These are phyloP conservation scores for Mentha longifolia DNA, from an alignment of 257 asterid genomes.

Conservation along the genomic window DNA sequence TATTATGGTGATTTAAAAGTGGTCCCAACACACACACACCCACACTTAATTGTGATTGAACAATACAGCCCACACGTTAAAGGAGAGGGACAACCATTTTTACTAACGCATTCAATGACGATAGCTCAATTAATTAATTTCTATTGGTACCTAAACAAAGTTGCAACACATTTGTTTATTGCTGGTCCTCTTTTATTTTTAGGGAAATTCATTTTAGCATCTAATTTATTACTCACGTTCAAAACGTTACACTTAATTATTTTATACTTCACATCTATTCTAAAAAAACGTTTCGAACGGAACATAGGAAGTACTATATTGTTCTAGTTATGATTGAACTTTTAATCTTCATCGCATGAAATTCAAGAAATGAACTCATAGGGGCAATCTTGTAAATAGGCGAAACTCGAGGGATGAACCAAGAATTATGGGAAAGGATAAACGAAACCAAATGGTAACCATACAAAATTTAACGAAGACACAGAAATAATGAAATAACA, in stretches of 20 bases:
- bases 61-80: not conserved
- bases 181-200: not conserved
- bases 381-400: not conserved
- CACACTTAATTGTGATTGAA: not conserved
- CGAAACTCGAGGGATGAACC: not conserved
- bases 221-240: not conserved
- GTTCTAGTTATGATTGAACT: no score
- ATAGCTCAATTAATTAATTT: not conserved
- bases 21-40: not conserved
- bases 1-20: not conserved
- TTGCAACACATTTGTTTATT: no score
- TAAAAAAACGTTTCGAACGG: no score
- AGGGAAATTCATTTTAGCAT: not conserved
- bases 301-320: no score
- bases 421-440: no score
- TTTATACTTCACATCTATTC: no score
- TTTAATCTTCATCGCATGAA: not conserved
- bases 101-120: constrained; percentile 32
- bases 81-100: not conserved
- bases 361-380: no score
- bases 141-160: not conserved
- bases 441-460: no score
- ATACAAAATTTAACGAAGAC: no score
- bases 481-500: no score
- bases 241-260: no score